A percentile compares a stretch with the other conserved stretches of the same genome.
Evolutionary conservation across 1,139 yeast genomes (phyloP).

Genomic region (Pichia sp.): DNA sequence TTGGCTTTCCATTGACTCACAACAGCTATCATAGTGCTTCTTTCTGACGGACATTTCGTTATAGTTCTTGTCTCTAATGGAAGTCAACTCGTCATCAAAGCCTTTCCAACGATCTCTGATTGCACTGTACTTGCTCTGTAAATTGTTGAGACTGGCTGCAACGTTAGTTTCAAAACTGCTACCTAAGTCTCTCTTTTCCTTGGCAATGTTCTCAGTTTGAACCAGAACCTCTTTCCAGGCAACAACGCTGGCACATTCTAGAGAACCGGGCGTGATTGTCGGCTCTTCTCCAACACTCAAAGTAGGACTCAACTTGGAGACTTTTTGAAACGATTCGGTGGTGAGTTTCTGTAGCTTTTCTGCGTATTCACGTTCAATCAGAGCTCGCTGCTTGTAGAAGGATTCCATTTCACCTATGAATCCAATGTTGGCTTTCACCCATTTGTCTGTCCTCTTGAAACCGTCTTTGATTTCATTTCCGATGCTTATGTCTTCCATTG

Average conservation of each 20-base stretch:
- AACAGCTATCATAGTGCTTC: slow-evolving; percentile 69
- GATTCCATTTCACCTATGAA: slow-evolving; percentile 77
- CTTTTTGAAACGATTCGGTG: slow-evolving; percentile 68
- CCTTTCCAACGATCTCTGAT: slow-evolving; percentile 53
- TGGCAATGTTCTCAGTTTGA: slow-evolving; percentile 78
- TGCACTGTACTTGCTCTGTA: slow-evolving; percentile 51
- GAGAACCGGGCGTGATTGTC: slow-evolving; percentile 86
- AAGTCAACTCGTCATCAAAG: slow-evolving; percentile 54
- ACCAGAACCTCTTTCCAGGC: slow-evolving; percentile 88
- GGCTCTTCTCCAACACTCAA: slow-evolving; percentile 92
- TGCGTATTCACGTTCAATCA: slow-evolving; percentile 79
- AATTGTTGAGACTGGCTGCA: slow-evolving; percentile 55
- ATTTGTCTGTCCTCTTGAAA: slow-evolving; percentile 67
- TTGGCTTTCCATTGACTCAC: slow-evolving; percentile 75
- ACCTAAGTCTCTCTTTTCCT: slow-evolving; percentile 59
- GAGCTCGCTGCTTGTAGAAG: slow-evolving; percentile 79
- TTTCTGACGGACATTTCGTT: slow-evolving; percentile 70
- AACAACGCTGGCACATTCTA: slow-evolving; percentile 89
- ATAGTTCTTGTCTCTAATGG: slow-evolving; percentile 56
- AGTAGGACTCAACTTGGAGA: slow-evolving; percentile 61
- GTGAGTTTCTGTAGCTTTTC: slow-evolving; percentile 60
- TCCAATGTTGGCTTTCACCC: slow-evolving; percentile 69
- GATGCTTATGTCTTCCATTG: slow-evolving; percentile 35
- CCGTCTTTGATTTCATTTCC: slow-evolving; percentile 79
- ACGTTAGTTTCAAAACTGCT: slow-evolving; percentile 58